Conservation (phyloP, 2,329 filamentous ascomycete species). For the Diaporthe velutina region DNA sequence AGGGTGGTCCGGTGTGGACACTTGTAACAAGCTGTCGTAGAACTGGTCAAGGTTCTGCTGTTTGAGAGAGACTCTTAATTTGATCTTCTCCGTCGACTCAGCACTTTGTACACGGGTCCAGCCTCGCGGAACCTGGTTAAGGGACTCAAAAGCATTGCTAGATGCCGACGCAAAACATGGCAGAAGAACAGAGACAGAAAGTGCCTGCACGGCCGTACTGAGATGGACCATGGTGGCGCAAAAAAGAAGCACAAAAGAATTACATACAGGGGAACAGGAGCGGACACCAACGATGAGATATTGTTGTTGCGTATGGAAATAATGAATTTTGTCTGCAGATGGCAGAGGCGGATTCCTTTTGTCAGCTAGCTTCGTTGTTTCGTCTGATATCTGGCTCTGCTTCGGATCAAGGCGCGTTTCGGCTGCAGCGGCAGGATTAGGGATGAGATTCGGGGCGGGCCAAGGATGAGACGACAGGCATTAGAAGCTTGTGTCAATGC, state of each 20-base stretch:
- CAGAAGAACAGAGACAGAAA: neutral
- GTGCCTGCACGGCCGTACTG: neutral
- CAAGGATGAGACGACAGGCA: conserved; percentile 8
- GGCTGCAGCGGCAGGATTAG: conserved; percentile 7
- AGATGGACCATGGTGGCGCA: neutral
- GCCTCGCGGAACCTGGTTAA: conserved; percentile 25
- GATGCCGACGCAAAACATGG: neutral
- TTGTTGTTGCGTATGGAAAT: neutral
- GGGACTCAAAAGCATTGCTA: conserved; percentile 22
- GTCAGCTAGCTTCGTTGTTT: neutral
- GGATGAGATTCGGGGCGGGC: conserved; percentile 4
- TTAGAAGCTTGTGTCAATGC: neutral
- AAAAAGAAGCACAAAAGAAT: neutral
- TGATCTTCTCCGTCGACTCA: neutral
- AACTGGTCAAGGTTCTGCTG: conserved; percentile 35
- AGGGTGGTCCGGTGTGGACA: conserved; percentile 19
- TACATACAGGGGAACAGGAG: neutral
- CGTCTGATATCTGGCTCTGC: neutral
- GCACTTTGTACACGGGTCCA: conserved; percentile 16
- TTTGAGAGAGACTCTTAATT: conserved; percentile 26
- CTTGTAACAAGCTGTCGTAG: conserved; percentile 16
- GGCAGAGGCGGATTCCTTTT: neutral
- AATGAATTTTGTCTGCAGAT: neutral
- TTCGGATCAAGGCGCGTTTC: conserved; percentile 19
- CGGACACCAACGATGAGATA: neutral